Base-by-base conservation (phyloP, 169 alveolate species). In the Cryptosporidium felis region DNA sequence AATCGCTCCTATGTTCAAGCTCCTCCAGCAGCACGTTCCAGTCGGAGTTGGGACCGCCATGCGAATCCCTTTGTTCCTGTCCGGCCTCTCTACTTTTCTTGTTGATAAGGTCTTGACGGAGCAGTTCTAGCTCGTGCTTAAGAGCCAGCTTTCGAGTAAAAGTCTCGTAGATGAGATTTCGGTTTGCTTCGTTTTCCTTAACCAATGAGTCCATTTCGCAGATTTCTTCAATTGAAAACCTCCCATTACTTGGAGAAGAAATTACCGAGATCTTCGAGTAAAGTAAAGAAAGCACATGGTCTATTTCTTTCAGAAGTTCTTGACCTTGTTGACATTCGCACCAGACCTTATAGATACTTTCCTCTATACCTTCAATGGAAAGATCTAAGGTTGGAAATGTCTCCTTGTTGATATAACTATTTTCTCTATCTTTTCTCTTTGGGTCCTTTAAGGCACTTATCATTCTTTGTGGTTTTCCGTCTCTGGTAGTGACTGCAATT, bases 361-460 rank as follows among this genome's bases (percentile, higher is more conserved):
- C 81, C 12, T 65, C 58, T 28, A 65, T 45, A 44, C 81, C 81
- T n/a, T 65, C 81, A n/a, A 65, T 65, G 3, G 81, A 65, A 28
- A 65, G 59, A 26, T 65, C 81, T 23, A 65, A 44, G 2, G 81
- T 65, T 44, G 81, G 81, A 28, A 65, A 65, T 47, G 36, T 49
- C 28, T 65, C 62, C 32, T 47, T 65, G 38, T 65, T 65, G 30
- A 65, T 44, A 6, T 65, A 65, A 9, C 40, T 53, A 38, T 60
- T 10, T 40, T 60, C 53, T 18, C n/a, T 60, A 18, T 60, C 79
- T 36, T 14, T 60, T 38, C 79, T 60, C 40, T 60, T 60, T 4
- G 53, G 53, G 21, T 60, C 79, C 14, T 60, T 60, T 36, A 38
- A 12, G 40, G 18, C 18, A 36, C 79, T 16, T 16, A 60, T 18